Percentiles rank a stretch among this genome's conserved stretches.
phyloP scores from a whole-genome alignment of 176 grass and related monocot species.

The Phyllostachys edulis region DNA sequence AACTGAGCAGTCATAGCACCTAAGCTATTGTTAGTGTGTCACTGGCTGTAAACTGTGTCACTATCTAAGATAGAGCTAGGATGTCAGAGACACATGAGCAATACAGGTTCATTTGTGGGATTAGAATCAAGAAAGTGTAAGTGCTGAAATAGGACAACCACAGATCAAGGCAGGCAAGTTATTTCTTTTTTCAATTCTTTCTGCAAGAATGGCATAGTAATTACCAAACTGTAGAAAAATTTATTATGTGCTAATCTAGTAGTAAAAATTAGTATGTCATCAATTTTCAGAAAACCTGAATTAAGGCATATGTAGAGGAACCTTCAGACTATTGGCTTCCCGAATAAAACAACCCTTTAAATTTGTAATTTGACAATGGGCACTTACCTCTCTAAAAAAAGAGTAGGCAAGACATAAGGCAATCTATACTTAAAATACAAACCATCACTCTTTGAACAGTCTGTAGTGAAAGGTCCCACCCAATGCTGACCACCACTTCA shows the following conservation, averaged over 20 bases:
- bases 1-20: background rate
- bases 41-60: background rate
- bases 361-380: background rate
- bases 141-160: slow-evolving; percentile 43
- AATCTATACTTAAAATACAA: slow-evolving; percentile 9
- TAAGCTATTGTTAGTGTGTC: background rate
- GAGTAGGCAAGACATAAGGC: background rate
- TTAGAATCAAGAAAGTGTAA: slow-evolving; percentile 38
- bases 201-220: background rate
- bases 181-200: background rate
- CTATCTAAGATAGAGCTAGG: background rate
- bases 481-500: slow-evolving; percentile 59
- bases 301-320: background rate
- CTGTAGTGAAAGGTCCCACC: slow-evolving; percentile 60
- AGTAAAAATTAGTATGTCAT: background rate
- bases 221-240: background rate
- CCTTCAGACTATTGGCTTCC: background rate
- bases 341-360: background rate
- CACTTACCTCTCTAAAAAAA: background rate
- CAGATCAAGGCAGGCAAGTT: slow-evolving; percentile 12
- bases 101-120: background rate
- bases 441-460: slow-evolving; percentile 60
- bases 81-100: background rate
- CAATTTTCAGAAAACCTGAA: background rate
- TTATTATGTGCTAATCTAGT: background rate